Evolutionary conservation across 371 early-diverging fungal species (phyloP).

Genomic region (Nematocida homosporus): DNA sequence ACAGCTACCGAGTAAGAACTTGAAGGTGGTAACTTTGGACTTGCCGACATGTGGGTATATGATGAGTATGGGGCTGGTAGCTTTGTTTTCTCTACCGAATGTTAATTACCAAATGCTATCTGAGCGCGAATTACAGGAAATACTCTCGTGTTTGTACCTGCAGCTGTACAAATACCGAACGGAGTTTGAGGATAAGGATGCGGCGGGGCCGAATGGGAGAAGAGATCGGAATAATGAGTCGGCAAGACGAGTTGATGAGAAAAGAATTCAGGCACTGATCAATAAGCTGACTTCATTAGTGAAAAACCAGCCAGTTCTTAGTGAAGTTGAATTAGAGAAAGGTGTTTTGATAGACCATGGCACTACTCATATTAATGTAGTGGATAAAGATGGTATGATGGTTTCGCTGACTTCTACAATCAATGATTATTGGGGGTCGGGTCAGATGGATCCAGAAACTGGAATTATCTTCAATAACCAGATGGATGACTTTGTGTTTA

Average conservation of each 20-base stretch:
- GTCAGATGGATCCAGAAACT: slow-evolving; percentile 79
- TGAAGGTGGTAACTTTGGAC: not conserved
- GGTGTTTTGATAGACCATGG: slow-evolving; percentile 76
- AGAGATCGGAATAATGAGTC: not conserved
- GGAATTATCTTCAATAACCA: slow-evolving; percentile 94
- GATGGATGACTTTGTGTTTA: slow-evolving; percentile 94
- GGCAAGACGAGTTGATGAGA: not conserved
- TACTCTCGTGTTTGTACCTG: not conserved
- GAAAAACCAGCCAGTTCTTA: not conserved
- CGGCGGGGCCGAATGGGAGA: not conserved
- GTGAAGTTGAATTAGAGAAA: not conserved
- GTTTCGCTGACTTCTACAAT: slow-evolving; percentile 83
- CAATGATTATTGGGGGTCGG: slow-evolving; percentile 83
- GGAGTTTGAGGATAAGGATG: slow-evolving; percentile 3
- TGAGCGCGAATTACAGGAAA: not conserved
- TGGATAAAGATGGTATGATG: slow-evolving; percentile 77
- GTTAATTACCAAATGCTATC: not conserved
- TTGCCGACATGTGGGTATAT: slow-evolving; percentile 22
- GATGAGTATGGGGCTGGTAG: not conserved
- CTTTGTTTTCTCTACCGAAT: not conserved
- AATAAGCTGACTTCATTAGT: not conserved
- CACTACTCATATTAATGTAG: slow-evolving; percentile 86
- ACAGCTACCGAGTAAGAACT: not conserved
- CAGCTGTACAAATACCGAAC: slow-evolving; percentile 1
- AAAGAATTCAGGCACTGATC: not conserved